A percentile compares a stretch with the other conserved stretches of the same genome.
These are phyloP conservation scores for Aspergillus sojae DNA, from an alignment of 2,329 filamentous ascomycete species.

Conservation along the genomic window DNA sequence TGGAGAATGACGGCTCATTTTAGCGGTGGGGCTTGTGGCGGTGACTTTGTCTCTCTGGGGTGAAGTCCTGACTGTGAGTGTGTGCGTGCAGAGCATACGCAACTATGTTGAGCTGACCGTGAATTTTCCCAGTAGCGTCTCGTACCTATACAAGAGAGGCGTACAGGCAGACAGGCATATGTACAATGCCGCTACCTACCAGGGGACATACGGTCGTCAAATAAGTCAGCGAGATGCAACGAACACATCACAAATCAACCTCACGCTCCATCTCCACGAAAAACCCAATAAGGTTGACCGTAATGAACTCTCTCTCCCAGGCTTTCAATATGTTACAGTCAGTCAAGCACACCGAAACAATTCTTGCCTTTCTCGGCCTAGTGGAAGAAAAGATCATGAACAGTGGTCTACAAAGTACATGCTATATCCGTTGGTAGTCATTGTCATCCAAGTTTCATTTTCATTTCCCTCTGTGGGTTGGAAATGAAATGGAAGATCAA, in stretches of 20 bases:
- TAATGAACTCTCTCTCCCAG: neutral
- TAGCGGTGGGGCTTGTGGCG: neutral
- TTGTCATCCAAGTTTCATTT: neutral
- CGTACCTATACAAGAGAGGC: neutral
- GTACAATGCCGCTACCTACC: no score
- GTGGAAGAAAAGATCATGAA: neutral
- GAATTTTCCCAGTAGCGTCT: neutral
- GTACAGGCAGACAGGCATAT: neutral
- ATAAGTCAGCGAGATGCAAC: neutral
- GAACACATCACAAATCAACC: neutral
- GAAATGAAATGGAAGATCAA: neutral
- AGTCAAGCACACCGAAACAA: neutral
- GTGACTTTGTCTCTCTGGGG: neutral
- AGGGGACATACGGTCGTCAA: neutral
- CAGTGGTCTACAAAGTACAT: neutral
- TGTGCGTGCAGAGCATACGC: neutral
- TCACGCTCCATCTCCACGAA: neutral
- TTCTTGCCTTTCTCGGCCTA: neutral
- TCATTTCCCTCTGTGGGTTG: neutral
- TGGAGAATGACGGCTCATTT: conserved; percentile 1
- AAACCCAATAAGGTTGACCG: neutral
- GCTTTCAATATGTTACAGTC: neutral
- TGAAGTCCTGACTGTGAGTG: neutral
- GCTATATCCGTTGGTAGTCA: neutral
- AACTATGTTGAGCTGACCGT: neutral